A percentile compares a stretch with the other conserved stretches of the same genome.
Conservation (phyloP, 257 asterid species). For the Nicotiana tabacum region DNA sequence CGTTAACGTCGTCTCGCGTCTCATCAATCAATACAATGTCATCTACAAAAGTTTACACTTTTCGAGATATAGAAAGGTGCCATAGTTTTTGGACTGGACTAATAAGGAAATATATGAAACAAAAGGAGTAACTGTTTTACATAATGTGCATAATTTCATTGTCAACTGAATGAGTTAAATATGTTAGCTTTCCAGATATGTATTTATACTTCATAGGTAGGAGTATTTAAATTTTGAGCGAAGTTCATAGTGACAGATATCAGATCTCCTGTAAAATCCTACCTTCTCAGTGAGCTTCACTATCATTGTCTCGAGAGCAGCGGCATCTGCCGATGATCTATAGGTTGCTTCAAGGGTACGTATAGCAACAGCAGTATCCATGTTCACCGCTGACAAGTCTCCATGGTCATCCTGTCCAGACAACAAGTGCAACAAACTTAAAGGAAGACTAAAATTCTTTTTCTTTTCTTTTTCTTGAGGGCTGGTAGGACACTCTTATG, state of each 20-base stretch:
- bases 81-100: not conserved
- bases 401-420: conserved; percentile 85
- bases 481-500: not conserved
- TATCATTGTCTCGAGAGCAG: conserved; percentile 84
- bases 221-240: not conserved
- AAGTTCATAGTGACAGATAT: not conserved
- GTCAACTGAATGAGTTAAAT: not conserved
- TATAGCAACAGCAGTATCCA: conserved; percentile 99
- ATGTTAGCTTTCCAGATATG: not conserved
- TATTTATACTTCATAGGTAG: not conserved
- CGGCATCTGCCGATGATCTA: conserved; percentile 87
- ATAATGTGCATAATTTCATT: not conserved
- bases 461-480: not conserved
- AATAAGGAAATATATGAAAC: not conserved
- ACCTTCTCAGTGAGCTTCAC: conserved; percentile 87
- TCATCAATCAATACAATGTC: too few species aligned
- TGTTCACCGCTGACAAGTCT: conserved; percentile 88
- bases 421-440: conserved; percentile 6
- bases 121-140: not conserved
- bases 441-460: not conserved
- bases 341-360: conserved; percentile 97
- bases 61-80: not conserved
- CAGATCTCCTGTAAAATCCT: not conserved
- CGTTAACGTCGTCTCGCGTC: too few species aligned
- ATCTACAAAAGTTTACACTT: too few species aligned